Evolutionary conservation across 2,329 filamentous ascomycete genomes (phyloP).

Genomic region (Bisporella sp.): DNA sequence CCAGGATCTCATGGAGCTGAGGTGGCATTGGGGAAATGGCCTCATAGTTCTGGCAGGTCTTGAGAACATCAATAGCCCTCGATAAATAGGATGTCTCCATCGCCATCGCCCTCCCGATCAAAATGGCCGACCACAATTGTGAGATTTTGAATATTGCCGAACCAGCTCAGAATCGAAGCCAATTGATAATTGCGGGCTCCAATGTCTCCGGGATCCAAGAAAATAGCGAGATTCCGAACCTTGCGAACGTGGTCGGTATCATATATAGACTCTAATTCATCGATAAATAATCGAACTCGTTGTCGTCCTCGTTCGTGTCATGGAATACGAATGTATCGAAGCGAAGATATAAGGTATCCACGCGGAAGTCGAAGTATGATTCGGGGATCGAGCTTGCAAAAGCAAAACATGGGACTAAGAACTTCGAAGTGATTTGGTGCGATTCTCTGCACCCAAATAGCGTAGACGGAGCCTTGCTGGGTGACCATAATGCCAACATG

Average conservation of each 20-base stretch:
- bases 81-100: background rate
- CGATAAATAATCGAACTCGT: background rate
- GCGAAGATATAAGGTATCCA: background rate
- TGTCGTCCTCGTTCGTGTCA: background rate
- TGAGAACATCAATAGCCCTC: background rate
- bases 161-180: background rate
- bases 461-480: background rate
- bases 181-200: background rate
- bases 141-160: background rate
- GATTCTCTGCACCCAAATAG: constrained; percentile 4
- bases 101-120: background rate
- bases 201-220: background rate
- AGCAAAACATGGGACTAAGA: background rate
- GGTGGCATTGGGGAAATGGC: background rate
- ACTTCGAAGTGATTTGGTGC: background rate
- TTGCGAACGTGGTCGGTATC: background rate
- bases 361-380: background rate
- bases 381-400: background rate
- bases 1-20: background rate
- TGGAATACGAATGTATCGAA: background rate
- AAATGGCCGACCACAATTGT: background rate
- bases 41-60: background rate
- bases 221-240: background rate
- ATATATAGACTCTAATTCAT: background rate
- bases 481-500: constrained; percentile 1